phyloP scores from a whole-genome alignment of 116 monocot genomes.

The Cymodocea nodosa region DNA sequence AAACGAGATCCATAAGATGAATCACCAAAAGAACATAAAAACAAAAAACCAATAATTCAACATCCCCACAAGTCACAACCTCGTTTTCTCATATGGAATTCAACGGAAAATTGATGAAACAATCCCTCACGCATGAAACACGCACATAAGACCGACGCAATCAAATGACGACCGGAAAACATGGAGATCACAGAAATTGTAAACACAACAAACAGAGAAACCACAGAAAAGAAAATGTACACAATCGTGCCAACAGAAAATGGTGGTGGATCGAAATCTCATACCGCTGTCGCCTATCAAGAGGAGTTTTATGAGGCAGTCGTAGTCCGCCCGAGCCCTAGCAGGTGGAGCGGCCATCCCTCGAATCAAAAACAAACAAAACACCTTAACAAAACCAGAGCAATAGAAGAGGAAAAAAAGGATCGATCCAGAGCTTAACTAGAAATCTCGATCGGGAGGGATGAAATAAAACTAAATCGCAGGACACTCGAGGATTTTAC shows the following conservation, averaged over 20 bases:
- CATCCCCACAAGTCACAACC: too few relatives aligned
- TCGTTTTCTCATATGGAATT: too few relatives aligned
- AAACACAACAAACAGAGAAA: background rate
- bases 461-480: background rate
- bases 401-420: background rate
- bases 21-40: too few relatives aligned
- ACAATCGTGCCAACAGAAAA: too few relatives aligned
- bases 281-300: conserved; percentile 23
- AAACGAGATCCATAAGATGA: too few relatives aligned
- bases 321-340: conserved; percentile 76
- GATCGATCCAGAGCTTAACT: background rate
- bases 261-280: background rate
- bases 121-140: too few relatives aligned
- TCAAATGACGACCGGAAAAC: background rate
- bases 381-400: conserved; percentile 1
- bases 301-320: conserved; percentile 82
- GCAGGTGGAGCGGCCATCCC: conserved; percentile 60
- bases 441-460: background rate
- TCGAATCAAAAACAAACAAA: background rate
- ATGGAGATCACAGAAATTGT: background rate
- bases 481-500: conserved; percentile 1
- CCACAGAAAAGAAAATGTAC: too few relatives aligned
- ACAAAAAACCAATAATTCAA: too few relatives aligned
- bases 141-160: too few relatives aligned
- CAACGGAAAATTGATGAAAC: too few relatives aligned